Conservation (phyloP, 2,329 filamentous ascomycete genomes). For the Ustulina deusta region DNA sequence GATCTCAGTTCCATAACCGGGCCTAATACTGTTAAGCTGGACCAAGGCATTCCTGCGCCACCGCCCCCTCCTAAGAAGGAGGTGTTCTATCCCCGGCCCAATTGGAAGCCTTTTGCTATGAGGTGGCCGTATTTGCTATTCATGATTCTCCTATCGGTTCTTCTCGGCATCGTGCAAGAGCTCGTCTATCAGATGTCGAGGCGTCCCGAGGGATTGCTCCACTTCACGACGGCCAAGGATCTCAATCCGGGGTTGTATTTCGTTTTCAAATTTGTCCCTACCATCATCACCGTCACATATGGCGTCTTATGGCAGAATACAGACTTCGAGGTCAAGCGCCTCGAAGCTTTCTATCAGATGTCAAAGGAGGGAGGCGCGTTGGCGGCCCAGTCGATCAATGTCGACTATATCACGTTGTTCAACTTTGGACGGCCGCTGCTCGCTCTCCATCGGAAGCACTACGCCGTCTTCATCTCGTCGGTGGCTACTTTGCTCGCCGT, state of each 20-base stretch:
- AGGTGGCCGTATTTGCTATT: conserved; percentile 68
- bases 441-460: conserved; percentile 72
- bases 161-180: conserved; percentile 66
- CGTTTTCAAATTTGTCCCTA: conserved; percentile 72
- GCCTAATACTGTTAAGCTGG: conserved; percentile 49
- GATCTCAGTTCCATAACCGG: conserved; percentile 66
- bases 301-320: conserved; percentile 75
- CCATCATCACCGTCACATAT: conserved; percentile 69
- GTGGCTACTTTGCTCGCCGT: conserved; percentile 73
- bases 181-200: conserved; percentile 64
- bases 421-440: conserved; percentile 73
- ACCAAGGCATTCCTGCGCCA: conserved; percentile 55
- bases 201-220: conserved; percentile 57
- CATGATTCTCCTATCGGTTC: conserved; percentile 66
- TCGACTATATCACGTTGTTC: conserved; percentile 78
- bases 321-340: conserved; percentile 74
- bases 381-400: conserved; percentile 75
- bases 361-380: conserved; percentile 70
- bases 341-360: conserved; percentile 75
- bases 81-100: conserved; percentile 71
- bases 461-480: conserved; percentile 75
- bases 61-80: conserved; percentile 58
- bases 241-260: conserved; percentile 68
- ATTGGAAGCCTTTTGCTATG: conserved; percentile 77
- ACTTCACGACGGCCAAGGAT: conserved; percentile 63